Evolutionary conservation across 148 eudicot genomes (phyloP).

Genomic region (Rhododendron vialii): DNA sequence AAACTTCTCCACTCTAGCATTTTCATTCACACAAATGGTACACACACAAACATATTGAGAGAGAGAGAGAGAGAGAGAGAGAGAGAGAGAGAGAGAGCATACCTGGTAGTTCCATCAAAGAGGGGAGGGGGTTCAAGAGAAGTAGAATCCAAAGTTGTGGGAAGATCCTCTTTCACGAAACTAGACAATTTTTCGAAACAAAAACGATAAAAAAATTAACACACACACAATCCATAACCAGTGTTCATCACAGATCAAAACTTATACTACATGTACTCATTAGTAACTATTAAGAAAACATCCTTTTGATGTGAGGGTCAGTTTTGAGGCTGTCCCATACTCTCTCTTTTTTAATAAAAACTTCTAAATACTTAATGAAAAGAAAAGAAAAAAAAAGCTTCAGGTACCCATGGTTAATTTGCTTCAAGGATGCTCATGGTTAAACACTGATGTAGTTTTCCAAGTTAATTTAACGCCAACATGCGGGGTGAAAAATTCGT

Average conservation of each 20-base stretch:
- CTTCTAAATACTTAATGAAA: too few relatives aligned
- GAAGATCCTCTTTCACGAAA: not conserved
- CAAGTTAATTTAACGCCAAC: too few relatives aligned
- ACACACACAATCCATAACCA: not conserved
- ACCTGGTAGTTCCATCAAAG: constrained; percentile 1
- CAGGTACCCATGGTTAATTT: too few relatives aligned
- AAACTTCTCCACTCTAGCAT: not conserved
- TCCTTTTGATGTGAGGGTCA: too few relatives aligned
- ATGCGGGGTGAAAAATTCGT: too few relatives aligned
- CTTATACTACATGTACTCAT: too few relatives aligned
- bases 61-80: not conserved
- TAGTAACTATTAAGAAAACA: too few relatives aligned
- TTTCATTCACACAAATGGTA: not conserved
- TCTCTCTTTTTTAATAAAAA: too few relatives aligned
- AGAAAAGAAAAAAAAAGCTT: too few relatives aligned
- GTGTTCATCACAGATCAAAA: not conserved
- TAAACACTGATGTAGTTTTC: too few relatives aligned
- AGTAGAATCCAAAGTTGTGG: not conserved
- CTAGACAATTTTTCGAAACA: not conserved
- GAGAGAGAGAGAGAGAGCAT: not conserved
- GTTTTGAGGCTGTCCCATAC: too few relatives aligned
- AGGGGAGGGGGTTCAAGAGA: not conserved
- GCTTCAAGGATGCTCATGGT: too few relatives aligned
- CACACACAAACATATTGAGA: not conserved
- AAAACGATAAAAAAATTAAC: not conserved